Evolutionary conservation across 192 early-diverging fungal species (phyloP).

Genomic region (Backusella parvicylindrica): DNA sequence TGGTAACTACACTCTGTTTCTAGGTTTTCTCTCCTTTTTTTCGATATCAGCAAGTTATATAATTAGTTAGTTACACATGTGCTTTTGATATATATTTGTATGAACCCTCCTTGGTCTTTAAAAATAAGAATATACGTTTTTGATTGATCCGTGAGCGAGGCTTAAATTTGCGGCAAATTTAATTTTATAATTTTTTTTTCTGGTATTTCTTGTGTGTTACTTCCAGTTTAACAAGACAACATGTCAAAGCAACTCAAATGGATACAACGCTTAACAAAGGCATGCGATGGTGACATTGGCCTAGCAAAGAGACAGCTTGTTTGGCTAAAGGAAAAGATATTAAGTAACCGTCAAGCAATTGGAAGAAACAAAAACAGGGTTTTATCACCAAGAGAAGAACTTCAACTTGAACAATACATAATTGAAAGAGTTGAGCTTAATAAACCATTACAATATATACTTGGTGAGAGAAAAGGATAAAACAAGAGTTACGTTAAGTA

Average conservation of each 20-base stretch:
- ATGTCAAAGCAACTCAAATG: background rate
- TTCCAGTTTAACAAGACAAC: background rate
- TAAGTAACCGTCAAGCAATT: background rate
- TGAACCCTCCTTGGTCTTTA: background rate
- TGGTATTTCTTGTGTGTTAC: background rate
- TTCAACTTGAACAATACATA: constrained; percentile 39
- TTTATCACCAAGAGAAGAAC: constrained; percentile 26
- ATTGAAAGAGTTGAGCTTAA: constrained; percentile 54
- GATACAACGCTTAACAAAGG: constrained; percentile 12
- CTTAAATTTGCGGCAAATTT: background rate
- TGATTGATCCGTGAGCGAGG: too few relatives aligned
- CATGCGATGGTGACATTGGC: constrained; percentile 7
- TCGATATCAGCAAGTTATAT: too few relatives aligned
- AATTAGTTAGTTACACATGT: background rate
- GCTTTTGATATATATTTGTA: background rate
- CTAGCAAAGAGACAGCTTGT: constrained; percentile 22
- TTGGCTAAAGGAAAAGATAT: constrained; percentile 28
- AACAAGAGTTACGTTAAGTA: background rate
- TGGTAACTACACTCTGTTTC: too few relatives aligned
- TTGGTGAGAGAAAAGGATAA: constrained; percentile 47
- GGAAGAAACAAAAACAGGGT: background rate
- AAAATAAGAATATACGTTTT: too few relatives aligned
- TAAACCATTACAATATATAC: constrained; percentile 92
- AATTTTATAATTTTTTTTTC: background rate
- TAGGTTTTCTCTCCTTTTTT: too few relatives aligned